A percentile compares a stretch with the other conserved stretches of the same genome.
These are phyloP conservation scores for Colletotrichum sp. DNA, from an alignment of 2,329 filamentous ascomycete genomes.

Conservation along the genomic window DNA sequence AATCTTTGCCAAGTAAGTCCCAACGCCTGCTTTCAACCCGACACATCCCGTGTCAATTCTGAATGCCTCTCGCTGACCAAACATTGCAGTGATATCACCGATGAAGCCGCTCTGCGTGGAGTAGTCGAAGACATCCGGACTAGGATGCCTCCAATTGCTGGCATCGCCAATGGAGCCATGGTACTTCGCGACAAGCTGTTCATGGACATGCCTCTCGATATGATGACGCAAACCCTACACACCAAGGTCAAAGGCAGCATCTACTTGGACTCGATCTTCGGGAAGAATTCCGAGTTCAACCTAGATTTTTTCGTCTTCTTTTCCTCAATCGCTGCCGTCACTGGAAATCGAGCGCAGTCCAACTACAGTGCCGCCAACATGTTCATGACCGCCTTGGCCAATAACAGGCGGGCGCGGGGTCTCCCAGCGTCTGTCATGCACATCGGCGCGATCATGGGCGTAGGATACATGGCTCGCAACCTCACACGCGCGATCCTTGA, in stretches of 20 bases:
- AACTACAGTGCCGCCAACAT: slow-evolving; percentile 50
- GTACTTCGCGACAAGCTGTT: slow-evolving; percentile 43
- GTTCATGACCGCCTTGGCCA: slow-evolving; percentile 43
- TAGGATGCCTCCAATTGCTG: slow-evolving; percentile 37
- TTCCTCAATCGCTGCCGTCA: slow-evolving; percentile 30
- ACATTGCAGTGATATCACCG: fast-evolving
- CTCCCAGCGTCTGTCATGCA: slow-evolving; percentile 40
- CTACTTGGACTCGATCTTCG: not conserved
- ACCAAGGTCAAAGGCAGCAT: not conserved
- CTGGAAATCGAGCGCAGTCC: slow-evolving; percentile 39
- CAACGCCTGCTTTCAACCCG: fast-evolving
- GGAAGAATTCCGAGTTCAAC: not conserved
- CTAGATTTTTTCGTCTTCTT: slow-evolving; percentile 42
- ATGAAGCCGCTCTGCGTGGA: not conserved
- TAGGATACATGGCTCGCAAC: slow-evolving; percentile 41
- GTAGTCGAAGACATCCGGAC: not conserved
- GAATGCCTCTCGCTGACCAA: not conserved
- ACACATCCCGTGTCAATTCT: fast-evolving
- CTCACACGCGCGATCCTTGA: not conserved
- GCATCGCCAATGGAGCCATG: slow-evolving; percentile 49
- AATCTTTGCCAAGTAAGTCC: not conserved
- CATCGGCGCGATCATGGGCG: slow-evolving; percentile 41
- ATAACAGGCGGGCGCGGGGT: slow-evolving; percentile 37
- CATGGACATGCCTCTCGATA: slow-evolving; percentile 28
- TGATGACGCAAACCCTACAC: slow-evolving; percentile 13